Conservation (phyloP, 2,329 filamentous ascomycete species). For the Sporothrix pallida region DNA sequence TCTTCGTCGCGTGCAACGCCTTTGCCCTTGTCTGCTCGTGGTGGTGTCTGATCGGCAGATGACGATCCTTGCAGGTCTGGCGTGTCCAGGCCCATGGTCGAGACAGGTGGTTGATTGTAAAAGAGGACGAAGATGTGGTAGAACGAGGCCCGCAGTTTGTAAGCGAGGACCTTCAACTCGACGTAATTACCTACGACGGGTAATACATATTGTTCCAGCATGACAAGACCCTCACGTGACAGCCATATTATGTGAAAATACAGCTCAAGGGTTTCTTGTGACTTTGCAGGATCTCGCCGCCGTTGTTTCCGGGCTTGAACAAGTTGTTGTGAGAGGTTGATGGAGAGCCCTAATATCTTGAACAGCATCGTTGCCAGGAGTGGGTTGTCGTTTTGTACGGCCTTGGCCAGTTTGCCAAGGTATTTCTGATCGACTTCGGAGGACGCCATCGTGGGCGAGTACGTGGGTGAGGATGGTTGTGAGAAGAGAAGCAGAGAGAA, state of each 20-base stretch:
- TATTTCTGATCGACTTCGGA: conserved; percentile 98
- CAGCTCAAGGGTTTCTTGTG: conserved; percentile 79
- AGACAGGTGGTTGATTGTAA: conserved; percentile 84
- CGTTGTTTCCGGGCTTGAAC: conserved; percentile 82
- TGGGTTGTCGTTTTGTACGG: conserved; percentile 77
- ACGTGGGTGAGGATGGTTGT: no score
- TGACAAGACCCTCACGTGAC: conserved; percentile 84
- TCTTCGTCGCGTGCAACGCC: conserved; percentile 50
- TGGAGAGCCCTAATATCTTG: conserved; percentile 87
- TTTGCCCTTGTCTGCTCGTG: conserved; percentile 56
- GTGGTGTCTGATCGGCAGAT: conserved; percentile 44
- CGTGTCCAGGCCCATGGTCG: conserved; percentile 61
- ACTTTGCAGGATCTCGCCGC: conserved; percentile 76
- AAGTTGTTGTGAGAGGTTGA: conserved; percentile 84
- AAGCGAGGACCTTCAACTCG: conserved; percentile 86
- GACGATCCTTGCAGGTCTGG: conserved; percentile 51
- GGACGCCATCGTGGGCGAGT: conserved; percentile 75
- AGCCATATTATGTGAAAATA: conserved; percentile 94
- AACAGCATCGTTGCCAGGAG: conserved; percentile 83
- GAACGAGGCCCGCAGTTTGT: conserved; percentile 91
- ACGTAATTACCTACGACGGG: conserved; percentile 79
- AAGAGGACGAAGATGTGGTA: conserved; percentile 97
- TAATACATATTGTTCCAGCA: conserved; percentile 85
- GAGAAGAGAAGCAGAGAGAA: not conserved
- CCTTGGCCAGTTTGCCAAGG: conserved; percentile 83